A percentile compares a stretch with the other conserved stretches of the same genome.
Conservation (phyloP, 179 eudicot species). For the Beta macrorhiza region DNA sequence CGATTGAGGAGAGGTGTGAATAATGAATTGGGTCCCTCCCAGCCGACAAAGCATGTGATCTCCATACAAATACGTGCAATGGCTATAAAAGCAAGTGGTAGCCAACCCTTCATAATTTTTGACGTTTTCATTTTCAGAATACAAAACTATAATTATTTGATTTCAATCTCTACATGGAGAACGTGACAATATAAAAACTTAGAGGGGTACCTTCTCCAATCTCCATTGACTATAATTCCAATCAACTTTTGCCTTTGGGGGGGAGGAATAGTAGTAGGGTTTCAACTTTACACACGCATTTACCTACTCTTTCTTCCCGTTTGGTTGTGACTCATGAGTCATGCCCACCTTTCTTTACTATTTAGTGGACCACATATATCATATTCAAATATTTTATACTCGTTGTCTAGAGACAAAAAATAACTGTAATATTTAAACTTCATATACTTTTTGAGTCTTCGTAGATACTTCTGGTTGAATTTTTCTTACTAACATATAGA, state of each 20-base stretch:
- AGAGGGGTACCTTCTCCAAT: background rate
- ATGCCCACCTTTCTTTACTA: background rate
- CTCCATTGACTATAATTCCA: background rate
- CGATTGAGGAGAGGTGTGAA: background rate
- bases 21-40: constrained; percentile 3
- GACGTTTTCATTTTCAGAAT: background rate
- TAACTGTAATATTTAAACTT: too few relatives aligned
- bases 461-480: too few relatives aligned
- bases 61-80: constrained; percentile 2
- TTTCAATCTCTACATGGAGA: constrained; percentile 4
- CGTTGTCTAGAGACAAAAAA: too few relatives aligned
- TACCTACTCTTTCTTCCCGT: background rate
- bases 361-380: background rate
- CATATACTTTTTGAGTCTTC: too few relatives aligned
- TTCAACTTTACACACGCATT: constrained; percentile 14
- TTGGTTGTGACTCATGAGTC: constrained; percentile 2
- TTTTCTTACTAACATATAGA: too few relatives aligned
- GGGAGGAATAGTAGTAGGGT: background rate
- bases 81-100: constrained; percentile 8
- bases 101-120: constrained; percentile 4
- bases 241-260: too few relatives aligned
- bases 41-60: constrained; percentile 24
- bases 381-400: too few relatives aligned
- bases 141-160: background rate
- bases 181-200: constrained; percentile 18